Conservation (phyloP, 2,329 filamentous ascomycete genomes). For the Sclerotiophoma versabilis region DNA sequence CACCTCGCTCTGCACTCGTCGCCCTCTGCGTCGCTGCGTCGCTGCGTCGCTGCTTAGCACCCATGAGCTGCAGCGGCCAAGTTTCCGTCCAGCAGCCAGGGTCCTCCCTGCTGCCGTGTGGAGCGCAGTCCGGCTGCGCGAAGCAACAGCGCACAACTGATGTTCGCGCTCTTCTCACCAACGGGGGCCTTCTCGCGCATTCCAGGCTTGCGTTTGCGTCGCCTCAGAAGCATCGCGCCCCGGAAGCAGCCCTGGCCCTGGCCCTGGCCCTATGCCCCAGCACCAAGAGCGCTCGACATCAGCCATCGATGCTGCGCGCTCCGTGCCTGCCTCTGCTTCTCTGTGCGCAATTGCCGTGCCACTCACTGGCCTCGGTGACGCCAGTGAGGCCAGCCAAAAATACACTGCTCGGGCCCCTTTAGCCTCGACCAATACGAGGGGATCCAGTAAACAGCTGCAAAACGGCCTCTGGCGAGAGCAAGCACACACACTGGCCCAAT, state of each 20-base stretch:
- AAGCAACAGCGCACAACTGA: conserved; percentile 1
- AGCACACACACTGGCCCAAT: neutral
- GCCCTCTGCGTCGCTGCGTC: too few species aligned
- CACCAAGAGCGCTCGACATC: conserved; percentile 7
- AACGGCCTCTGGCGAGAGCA: conserved; percentile 12
- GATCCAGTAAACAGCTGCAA: conserved; percentile 29
- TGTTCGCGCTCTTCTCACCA: neutral
- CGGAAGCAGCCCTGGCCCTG: conserved; percentile 25
- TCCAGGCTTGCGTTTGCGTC: conserved; percentile 19
- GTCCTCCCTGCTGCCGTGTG: conserved; percentile 7
- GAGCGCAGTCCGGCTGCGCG: conserved; percentile 8
- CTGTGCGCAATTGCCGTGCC: conserved; percentile 19
- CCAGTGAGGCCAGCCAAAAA: conserved; percentile 15
- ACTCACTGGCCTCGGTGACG: neutral
- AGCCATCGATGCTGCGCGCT: conserved; percentile 19
- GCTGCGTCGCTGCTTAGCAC: too few species aligned
- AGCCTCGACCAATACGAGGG: conserved; percentile 29
- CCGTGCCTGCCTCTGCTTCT: conserved; percentile 1
- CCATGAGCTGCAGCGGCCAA: conserved; percentile 13
- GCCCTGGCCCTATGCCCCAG: conserved; percentile 10
- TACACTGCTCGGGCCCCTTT: conserved; percentile 28
- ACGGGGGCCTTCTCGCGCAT: conserved; percentile 6
- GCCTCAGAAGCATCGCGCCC: conserved; percentile 27
- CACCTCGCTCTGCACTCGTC: conserved; percentile 2
- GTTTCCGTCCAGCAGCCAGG: conserved; percentile 5